These are phyloP conservation scores for Coemansia reversa DNA, from an alignment of 192 early-diverging fungal species.

Conservation along the genomic window DNA sequence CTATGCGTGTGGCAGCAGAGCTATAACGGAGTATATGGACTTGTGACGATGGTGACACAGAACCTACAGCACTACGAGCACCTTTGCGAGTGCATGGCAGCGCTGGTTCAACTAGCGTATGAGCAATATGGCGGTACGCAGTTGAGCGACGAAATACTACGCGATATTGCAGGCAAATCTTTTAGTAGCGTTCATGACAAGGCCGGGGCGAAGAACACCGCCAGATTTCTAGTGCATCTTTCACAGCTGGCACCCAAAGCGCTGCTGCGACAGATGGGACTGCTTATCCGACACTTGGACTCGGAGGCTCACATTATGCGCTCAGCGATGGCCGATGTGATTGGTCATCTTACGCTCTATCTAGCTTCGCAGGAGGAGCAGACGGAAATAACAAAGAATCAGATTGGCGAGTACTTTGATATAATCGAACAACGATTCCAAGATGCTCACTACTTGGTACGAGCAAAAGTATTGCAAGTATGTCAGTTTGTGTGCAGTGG, in stretches of 20 bases:
- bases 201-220: conserved; percentile 77
- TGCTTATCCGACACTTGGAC: conserved; percentile 82
- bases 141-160: conserved; percentile 71
- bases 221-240: conserved; percentile 77
- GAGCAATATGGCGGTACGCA: conserved; percentile 64
- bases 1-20: conserved; percentile 76
- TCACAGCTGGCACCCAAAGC: conserved; percentile 80
- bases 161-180: conserved; percentile 62
- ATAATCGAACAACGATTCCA: conserved; percentile 88
- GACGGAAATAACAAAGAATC: conserved; percentile 63
- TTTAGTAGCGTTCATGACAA: conserved; percentile 70
- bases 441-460: conserved; percentile 82
- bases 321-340: conserved; percentile 82
- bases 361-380: conserved; percentile 71
- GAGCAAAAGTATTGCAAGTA: conserved; percentile 87
- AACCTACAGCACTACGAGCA: conserved; percentile 85
- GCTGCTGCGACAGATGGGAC: conserved; percentile 85
- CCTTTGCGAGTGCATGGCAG: conserved; percentile 79
- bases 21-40: conserved; percentile 76
- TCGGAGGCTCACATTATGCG: conserved; percentile 89
- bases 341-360: conserved; percentile 81
- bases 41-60: conserved; percentile 75
- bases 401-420: conserved; percentile 86
- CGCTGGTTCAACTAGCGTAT: conserved; percentile 64
- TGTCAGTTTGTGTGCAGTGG: conserved; percentile 78